Percentiles rank a stretch among this genome's conserved stretches.
phyloP scores from a whole-genome alignment of 225 moss, liverwort and hornwort genomes.

The Pseudoscleropodium purum region DNA sequence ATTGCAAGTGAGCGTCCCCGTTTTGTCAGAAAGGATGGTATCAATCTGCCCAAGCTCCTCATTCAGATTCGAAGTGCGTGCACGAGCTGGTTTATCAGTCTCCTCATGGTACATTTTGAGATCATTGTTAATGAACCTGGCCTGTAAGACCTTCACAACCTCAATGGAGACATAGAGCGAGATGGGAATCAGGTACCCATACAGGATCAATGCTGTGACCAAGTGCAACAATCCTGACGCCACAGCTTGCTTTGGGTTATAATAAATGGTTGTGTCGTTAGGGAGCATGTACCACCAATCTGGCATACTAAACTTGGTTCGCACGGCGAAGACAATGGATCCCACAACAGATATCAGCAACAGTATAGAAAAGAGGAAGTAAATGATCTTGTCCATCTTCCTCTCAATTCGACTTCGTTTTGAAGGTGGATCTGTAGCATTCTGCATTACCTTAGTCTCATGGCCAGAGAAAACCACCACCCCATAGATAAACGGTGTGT shows the following conservation, averaged over 20 bases:
- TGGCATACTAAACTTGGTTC: slow-evolving; percentile 50
- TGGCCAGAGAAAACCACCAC: slow-evolving; percentile 88
- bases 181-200: slow-evolving; percentile 91
- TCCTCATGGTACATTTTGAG: slow-evolving; percentile 76
- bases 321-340: slow-evolving; percentile 60
- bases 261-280: slow-evolving; percentile 17
- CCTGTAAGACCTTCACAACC: slow-evolving; percentile 88
- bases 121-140: slow-evolving; percentile 86
- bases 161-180: slow-evolving; percentile 97
- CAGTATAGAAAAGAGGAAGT: slow-evolving; percentile 67
- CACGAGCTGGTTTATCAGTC: slow-evolving; percentile 79
- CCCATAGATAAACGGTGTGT: slow-evolving; percentile 77
- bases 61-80: slow-evolving; percentile 89
- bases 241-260: slow-evolving; percentile 37
- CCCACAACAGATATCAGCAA: slow-evolving; percentile 74
- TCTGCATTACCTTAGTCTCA: slow-evolving; percentile 98
- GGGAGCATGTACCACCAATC: slow-evolving; percentile 65
- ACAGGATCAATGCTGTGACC: slow-evolving; percentile 71
- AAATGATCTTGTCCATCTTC: slow-evolving; percentile 91
- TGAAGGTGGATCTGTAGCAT: slow-evolving; percentile 89
- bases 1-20: slow-evolving; percentile 89
- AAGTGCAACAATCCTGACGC: slow-evolving; percentile 60
- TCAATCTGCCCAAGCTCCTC: slow-evolving; percentile 98
- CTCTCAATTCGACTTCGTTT: slow-evolving; percentile 94
- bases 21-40: slow-evolving; percentile 94